phyloP scores from a whole-genome alignment of 768 basidiomycete species.

The Amanita rubescens region DNA sequence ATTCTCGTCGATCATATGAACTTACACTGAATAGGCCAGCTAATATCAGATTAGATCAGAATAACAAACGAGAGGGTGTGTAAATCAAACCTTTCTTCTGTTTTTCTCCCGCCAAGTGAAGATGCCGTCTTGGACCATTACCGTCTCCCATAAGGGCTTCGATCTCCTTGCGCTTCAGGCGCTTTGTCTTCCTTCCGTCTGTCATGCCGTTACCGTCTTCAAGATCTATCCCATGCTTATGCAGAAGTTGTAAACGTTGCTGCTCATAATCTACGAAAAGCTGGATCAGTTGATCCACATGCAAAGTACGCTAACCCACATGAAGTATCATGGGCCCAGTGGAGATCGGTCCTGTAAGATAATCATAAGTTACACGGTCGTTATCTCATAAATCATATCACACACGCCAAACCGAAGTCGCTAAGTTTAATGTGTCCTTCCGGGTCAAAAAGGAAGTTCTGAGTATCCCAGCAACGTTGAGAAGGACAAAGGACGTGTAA shows the following conservation, averaged over 20 bases:
- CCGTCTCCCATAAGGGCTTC: slow-evolving; percentile 81
- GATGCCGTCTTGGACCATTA: slow-evolving; percentile 71
- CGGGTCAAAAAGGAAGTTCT: slow-evolving; percentile 96
- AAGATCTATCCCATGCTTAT: slow-evolving; percentile 93
- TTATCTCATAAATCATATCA: slow-evolving; percentile 20
- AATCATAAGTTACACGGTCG: slow-evolving; percentile 13
- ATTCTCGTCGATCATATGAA: slow-evolving; percentile 14
- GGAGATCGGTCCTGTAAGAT: slow-evolving; percentile 68
- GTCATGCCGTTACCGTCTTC: slow-evolving; percentile 63
- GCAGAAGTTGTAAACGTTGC: slow-evolving; percentile 79
- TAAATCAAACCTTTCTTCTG: slow-evolving; percentile 62
- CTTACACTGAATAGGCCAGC: slow-evolving; percentile 88
- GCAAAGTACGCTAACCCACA: slow-evolving; percentile 37
- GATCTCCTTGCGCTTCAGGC: slow-evolving; percentile 74
- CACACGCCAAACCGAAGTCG: slow-evolving; percentile 94
- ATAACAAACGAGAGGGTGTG: slow-evolving; percentile 8
- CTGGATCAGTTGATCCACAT: slow-evolving; percentile 12
- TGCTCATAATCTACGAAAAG: slow-evolving; percentile 77
- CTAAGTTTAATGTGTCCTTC: slow-evolving; percentile 91
- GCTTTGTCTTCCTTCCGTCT: slow-evolving; percentile 68
- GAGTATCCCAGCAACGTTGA: slow-evolving; percentile 14
- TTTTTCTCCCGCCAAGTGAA: slow-evolving; percentile 97
- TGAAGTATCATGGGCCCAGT: slow-evolving; percentile 96
- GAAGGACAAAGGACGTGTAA: slow-evolving; percentile 13
- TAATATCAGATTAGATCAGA: slow-evolving; percentile 24